Base-by-base conservation (phyloP, 108 stramenopile genomes). In the Skeletonema grethae region DNA sequence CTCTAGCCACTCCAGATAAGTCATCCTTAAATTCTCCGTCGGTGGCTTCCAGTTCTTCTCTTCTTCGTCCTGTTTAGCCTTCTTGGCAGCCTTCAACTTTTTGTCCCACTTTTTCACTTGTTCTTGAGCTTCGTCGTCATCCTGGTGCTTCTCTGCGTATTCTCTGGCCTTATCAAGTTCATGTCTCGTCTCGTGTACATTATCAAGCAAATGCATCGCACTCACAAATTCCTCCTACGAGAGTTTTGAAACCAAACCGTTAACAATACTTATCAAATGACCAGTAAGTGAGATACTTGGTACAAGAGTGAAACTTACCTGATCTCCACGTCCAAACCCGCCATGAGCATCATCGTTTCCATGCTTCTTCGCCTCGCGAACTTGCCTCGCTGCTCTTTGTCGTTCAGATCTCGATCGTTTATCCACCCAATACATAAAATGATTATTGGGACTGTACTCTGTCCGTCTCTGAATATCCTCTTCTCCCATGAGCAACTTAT, bases 381-480 rank as follows among this genome's bases (percentile, higher is more conserved):
- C 67, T 61, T 38, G 61, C 53, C 65, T 80, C 15, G 32, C 39
- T 12, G 79, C 76, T 41, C 28, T 59, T 29, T 25, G 61, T 7
- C 73, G 69, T 22, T 70, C 65, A 70, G 84, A 34, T 45, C 55
- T 82, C 15, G 72, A 45, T 24, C 77, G 72, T 53, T 53, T 74
- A 13, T 76, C 80, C 57, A 82, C 79, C 88, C 88, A 97, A 70
- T 96, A 99, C 97, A 99, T 96, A 85, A 98, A 97, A 66, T 98
- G 98, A 76, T 98, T 98, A 73, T 88, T 82, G 1, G 65, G 76
- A 18, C 82, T 84, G 59, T 88, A 84, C 83, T 97, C 98, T 28
- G 93, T 82, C 1, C 92, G 79, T 48, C 92, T 80, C 48, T 67
- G 59, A 1, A 80, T 78, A 57, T 79, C 73, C n/a, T 78, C 95